Evolutionary conservation across 768 basidiomycete species (phyloP).

Genomic region (Clathrus columnatus): DNA sequence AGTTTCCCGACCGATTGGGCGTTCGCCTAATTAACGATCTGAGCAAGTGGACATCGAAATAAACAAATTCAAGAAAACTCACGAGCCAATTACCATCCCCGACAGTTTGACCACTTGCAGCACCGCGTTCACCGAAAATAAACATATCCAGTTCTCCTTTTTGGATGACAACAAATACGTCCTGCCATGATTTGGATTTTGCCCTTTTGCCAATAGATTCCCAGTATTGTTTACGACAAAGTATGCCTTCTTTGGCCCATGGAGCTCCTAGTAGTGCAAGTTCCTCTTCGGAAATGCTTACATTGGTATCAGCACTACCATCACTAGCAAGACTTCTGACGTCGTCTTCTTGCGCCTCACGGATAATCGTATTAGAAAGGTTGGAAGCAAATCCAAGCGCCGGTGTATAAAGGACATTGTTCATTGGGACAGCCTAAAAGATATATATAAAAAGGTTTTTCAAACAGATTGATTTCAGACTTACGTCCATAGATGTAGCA

Average conservation of each 20-base stretch:
- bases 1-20: constrained; percentile 79
- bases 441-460: constrained; percentile 1
- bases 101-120: constrained; percentile 44
- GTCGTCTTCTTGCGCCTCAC: constrained; percentile 89
- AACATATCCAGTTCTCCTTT: constrained; percentile 96
- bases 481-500: constrained; percentile 79
- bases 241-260: constrained; percentile 98
- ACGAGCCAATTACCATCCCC: constrained; percentile 99
- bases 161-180: constrained; percentile 93
- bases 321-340: constrained; percentile 59
- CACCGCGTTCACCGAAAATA: constrained; percentile 71
- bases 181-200: constrained; percentile 85
- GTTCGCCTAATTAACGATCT: constrained; percentile 52
- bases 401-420: constrained; percentile 64
- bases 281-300: constrained; percentile 92
- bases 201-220: constrained; percentile 76
- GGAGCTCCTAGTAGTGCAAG: constrained; percentile 91
- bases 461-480: constrained; percentile 13
- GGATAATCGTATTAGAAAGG: constrained; percentile 91
- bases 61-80: constrained; percentile 28
- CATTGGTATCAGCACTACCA: constrained; percentile 57
- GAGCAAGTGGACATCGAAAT: constrained; percentile 8
- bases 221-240: constrained; percentile 92
- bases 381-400: constrained; percentile 96
- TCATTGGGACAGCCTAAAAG: constrained; percentile 47